Conservation (phyloP, 768 basidiomycete species). For the Lactarius quietus region DNA sequence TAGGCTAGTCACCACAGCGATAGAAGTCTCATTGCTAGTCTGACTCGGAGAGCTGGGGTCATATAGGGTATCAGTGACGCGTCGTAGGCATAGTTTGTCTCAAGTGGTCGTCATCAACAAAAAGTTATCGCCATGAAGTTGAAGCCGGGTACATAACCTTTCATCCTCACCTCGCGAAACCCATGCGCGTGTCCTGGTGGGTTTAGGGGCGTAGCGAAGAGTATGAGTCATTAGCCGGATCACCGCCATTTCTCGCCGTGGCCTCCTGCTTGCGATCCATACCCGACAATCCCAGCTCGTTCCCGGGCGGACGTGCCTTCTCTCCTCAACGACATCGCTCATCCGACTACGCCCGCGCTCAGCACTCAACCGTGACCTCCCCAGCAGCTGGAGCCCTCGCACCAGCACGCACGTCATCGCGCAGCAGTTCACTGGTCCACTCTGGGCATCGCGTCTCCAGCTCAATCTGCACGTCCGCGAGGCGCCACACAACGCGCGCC, state of each 20-base stretch:
- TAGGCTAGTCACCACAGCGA: no score
- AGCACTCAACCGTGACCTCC: not conserved
- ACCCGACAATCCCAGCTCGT: constrained; percentile 15
- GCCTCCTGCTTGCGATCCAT: constrained; percentile 15
- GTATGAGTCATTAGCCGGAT: constrained; percentile 4
- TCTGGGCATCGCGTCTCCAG: constrained; percentile 3
- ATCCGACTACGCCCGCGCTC: not conserved
- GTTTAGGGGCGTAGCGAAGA: constrained; percentile 9
- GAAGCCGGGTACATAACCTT: not conserved
- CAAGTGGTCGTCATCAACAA: not conserved
- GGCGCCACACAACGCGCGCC: constrained; percentile 10
- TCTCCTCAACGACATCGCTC: not conserved
- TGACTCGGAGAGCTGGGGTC: not conserved
- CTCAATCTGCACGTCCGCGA: constrained; percentile 28
- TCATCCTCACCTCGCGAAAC: not conserved
- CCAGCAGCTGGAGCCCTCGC: not conserved
- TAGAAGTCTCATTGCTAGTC: not conserved
- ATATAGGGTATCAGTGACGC: not conserved
- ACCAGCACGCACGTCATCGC: not conserved
- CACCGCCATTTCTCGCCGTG: not conserved
- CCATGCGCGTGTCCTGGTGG: no score
- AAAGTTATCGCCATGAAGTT: not conserved
- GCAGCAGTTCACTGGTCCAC: not conserved
- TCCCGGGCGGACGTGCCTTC: not conserved
- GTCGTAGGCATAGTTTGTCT: not conserved